Evolutionary conservation across 1,139 yeast genomes (phyloP), one percentile per base, ranked within the genome.

Genomic region (Candida gigantensis): DNA sequence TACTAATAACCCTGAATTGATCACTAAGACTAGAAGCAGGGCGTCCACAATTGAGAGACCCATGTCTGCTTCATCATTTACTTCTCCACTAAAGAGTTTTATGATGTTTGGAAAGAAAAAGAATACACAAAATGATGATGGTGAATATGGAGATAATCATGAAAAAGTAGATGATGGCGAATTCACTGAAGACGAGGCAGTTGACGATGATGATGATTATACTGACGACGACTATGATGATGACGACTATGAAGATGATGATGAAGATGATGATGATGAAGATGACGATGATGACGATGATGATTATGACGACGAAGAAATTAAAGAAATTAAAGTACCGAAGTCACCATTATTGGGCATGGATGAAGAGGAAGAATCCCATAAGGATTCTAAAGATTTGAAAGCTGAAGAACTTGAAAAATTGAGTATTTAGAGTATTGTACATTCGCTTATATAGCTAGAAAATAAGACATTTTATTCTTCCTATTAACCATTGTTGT

Each of bases 31-130:
- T 12, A 33, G 41, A 26, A 35, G 40, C 15, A 24, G 41, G 28
- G 31, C 45, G 6, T 35, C 47, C 5, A 30, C 43, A 1, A 38
- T 41, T 18, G 68, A 64, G 31, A 51, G 72, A 31, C 73, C 74
- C 1, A 51, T 47, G 1, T 62, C 73, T 3, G 59, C 57, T 39
- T 50, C 68, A 1, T 57, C 74, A 3, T 68, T 70, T 42, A 52
- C 73, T 0, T 67, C 74, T 2, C 76, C 76, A 8, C 53, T 71
- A 35, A 70, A 69, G 40, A 65, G 58, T 34, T 68, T 70, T 43
- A 70, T 69, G 74, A 53, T 53, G 48, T 60, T 65, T 44, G 64
- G 69, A 4, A 53, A 48, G 37, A 46, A 46, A 24, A 46, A 47
- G 13, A 35, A 44, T 5, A 46, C 19, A 18, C 19, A 45, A 10